phyloP scores from a whole-genome alignment of 192 early-diverging fungal genomes.

The Helicostylum pulchrum region DNA sequence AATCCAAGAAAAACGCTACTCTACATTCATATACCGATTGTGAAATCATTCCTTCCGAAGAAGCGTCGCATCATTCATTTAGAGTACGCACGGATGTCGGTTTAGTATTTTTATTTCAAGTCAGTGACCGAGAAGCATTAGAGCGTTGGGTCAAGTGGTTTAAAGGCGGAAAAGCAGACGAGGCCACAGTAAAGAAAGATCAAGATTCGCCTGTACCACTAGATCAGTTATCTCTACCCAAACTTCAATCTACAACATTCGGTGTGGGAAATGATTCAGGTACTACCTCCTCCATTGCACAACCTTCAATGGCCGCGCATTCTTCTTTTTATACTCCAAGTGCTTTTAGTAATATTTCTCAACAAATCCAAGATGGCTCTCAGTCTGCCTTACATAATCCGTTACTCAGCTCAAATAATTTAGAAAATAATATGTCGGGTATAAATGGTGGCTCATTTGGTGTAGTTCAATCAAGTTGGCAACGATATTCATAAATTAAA shows the following conservation, averaged over 20 bases:
- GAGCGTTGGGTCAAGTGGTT: constrained; percentile 29
- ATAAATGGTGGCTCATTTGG: neutral
- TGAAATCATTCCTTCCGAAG: neutral
- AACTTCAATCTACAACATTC: neutral
- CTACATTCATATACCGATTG: constrained; percentile 17
- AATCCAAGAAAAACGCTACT: neutral
- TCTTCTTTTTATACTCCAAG: neutral
- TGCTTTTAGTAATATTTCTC: neutral
- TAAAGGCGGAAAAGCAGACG: constrained; percentile 4
- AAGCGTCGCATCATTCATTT: constrained; percentile 14
- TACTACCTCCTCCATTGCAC: neutral
- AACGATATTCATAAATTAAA: neutral
- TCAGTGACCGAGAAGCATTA: constrained; percentile 18
- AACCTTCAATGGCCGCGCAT: neutral
- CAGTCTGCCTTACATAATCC: neutral
- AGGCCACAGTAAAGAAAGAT: neutral
- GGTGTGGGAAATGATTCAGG: neutral
- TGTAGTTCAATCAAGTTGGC: neutral
- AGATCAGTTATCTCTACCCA: neutral
- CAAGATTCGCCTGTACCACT: neutral
- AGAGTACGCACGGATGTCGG: neutral
- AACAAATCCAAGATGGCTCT: neutral
- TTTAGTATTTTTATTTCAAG: constrained; percentile 23
- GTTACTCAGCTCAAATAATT: too few species aligned
- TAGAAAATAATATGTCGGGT: too few species aligned